Evolutionary conservation across 768 basidiomycete genomes (phyloP), one percentile per base, ranked within the genome.

Genomic region (Dentipellis sp.): DNA sequence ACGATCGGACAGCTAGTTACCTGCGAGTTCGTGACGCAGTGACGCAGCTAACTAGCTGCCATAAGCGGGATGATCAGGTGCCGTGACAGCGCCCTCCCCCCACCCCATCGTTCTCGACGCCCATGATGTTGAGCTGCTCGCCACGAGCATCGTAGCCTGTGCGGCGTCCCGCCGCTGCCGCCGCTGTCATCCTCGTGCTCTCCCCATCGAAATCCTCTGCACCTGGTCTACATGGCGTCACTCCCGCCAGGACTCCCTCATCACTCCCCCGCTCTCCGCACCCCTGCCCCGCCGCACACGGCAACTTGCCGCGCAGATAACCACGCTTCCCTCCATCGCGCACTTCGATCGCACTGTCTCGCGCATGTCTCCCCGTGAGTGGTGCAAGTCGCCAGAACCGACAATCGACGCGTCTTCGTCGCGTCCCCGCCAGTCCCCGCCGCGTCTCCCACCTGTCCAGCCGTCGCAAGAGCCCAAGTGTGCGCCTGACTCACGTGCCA

Each of bases 261-360:
- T 19, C 40, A 84, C 81, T 0, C 81, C 83, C 1, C 82, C 81
- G 17, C 53, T 61, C 66, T 40, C 76, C 64, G 50, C 64, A 59
- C 17, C 66, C 59, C 61, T 63, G 62, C 21, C 67, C 68, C 59
- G 56, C 69, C 36, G 67, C 64, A 62, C 29, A 29, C 29, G 29
- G 6, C 29, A 29, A 6, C 29, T 3, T 6, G 29, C 29, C 3
- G 29, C 29, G 3, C 29, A 51, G 0, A 56, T 48, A 49, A 74
- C 78, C 22, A 78, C 79, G 1, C 66, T 89, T 47, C 86, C 86
- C 1, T 81, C 86, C 42, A 85, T 88, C 53, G 72, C 83, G 0
- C 75, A 82, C 64, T 74, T 87, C 2, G 56, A 58, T 68, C 74
- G 78, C 38, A 75, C 75, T 52, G 57, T 78, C 35, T 72, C 79